Evolutionary conservation across 129 eudicot species (phyloP).

Genomic region (Glebionis coronaria): DNA sequence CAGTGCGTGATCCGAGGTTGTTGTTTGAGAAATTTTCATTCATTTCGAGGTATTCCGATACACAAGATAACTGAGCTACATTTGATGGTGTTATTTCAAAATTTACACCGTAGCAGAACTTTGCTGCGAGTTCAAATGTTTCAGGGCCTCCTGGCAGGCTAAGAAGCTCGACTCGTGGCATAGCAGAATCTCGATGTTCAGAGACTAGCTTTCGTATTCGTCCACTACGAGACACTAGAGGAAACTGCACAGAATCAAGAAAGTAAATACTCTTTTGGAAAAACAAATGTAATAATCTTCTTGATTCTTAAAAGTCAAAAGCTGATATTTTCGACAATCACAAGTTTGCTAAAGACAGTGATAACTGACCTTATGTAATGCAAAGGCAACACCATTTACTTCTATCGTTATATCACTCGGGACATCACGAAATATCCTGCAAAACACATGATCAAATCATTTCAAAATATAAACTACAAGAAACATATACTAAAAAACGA

Average conservation of each 20-base stretch:
- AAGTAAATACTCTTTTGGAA: too few relatives aligned
- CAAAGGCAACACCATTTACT: conserved; percentile 65
- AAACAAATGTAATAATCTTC: not conserved
- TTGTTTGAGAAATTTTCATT: conserved; percentile 70
- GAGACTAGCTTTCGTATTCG: conserved; percentile 76
- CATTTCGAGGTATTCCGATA: conserved; percentile 93
- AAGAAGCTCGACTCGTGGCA: conserved; percentile 65
- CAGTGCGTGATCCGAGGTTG: conserved; percentile 78
- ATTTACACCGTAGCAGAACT: conserved; percentile 86
- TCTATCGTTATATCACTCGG: conserved; percentile 94
- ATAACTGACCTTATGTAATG: conserved; percentile 72
- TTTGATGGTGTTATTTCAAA: conserved; percentile 88
- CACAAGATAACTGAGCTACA: conserved; percentile 79
- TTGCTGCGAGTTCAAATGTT: conserved; percentile 88
- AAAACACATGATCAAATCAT: conserved; percentile 17
- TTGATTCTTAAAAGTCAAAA: conserved; percentile 9
- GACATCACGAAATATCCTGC: conserved; percentile 95
- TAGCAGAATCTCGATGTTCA: conserved; percentile 59
- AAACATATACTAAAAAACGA: not conserved
- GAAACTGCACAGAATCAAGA: conserved; percentile 59
- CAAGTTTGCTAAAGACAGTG: not conserved
- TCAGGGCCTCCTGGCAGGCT: conserved; percentile 87
- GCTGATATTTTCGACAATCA: not conserved
- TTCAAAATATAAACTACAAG: not conserved
- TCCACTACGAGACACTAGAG: conserved; percentile 91